These are phyloP conservation scores for Eimeria maxima DNA, from an alignment of 169 alveolate genomes.

Conservation along the genomic window DNA sequence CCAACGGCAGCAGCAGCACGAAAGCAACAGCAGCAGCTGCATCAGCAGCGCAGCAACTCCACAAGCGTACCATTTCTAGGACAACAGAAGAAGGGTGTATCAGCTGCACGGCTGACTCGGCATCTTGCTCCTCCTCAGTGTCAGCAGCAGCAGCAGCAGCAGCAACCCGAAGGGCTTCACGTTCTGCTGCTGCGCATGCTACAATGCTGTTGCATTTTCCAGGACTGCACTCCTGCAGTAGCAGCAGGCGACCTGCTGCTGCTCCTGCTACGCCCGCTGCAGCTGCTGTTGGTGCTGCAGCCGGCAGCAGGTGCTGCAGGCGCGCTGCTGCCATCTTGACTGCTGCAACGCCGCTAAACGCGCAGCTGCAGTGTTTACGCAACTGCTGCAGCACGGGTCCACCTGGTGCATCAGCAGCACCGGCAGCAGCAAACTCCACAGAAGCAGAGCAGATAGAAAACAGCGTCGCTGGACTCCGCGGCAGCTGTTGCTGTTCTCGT, in stretches of 20 bases:
- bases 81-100: not conserved
- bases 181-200: constrained; percentile 2
- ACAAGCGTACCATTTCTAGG: not conserved
- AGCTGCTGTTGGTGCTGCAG: constrained; percentile 19
- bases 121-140: not conserved
- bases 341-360: constrained; percentile 16
- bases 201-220: not conserved
- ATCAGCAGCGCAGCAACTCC: not conserved
- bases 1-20: not conserved
- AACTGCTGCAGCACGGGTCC: constrained; percentile 28
- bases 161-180: not conserved
- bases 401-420: not conserved
- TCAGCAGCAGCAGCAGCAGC: constrained; percentile 43
- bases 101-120: constrained; percentile 2
- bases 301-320: constrained; percentile 56
- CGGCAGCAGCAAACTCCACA: constrained; percentile 9
- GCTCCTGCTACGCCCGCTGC: constrained; percentile 7
- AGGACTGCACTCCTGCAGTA: not conserved
- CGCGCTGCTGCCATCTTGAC: not conserved
- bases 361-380: constrained; percentile 49
- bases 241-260: constrained; percentile 18
- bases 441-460: constrained; percentile 15
- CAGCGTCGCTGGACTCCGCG: not conserved
- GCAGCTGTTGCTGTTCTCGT: not conserved
- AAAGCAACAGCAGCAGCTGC: not conserved